phyloP scores from a whole-genome alignment of 768 basidiomycete genomes.

The Pulveroboletus sp. region DNA sequence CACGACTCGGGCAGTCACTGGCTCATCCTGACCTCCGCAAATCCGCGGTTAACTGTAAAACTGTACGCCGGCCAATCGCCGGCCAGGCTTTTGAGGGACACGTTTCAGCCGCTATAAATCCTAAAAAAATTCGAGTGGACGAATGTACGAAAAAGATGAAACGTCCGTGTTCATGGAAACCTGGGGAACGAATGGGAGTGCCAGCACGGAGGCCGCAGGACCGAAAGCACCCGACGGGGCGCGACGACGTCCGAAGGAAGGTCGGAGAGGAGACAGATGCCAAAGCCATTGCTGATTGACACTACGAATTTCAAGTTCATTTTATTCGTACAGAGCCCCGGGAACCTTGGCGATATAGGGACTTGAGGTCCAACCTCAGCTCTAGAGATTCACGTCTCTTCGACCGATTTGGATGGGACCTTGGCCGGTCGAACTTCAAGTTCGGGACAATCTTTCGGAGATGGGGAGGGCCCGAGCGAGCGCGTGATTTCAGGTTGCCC shows the following conservation, averaged over 20 bases:
- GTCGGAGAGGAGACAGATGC: slow-evolving; percentile 3
- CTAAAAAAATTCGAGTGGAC: slow-evolving; percentile 11
- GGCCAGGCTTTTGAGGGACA: slow-evolving; percentile 12
- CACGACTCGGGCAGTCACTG: background rate
- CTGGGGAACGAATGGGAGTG: slow-evolving; percentile 1
- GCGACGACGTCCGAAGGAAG: background rate
- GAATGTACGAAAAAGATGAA: slow-evolving; percentile 13
- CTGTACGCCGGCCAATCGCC: slow-evolving; percentile 10
- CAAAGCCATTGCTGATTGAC: slow-evolving; percentile 2
- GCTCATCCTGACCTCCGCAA: slow-evolving; percentile 9
- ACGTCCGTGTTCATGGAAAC: slow-evolving; percentile 18
- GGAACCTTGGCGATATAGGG: slow-evolving; percentile 7
- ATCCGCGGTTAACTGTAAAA: slow-evolving; percentile 14
- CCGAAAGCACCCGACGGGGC: slow-evolving; percentile 1
- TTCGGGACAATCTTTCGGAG: background rate
- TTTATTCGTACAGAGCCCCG: slow-evolving; percentile 1
- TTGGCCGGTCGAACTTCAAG: background rate
- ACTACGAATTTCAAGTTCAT: background rate
- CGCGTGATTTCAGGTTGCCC: too few species aligned
- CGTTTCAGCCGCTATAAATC: slow-evolving; percentile 26
- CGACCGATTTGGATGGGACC: background rate
- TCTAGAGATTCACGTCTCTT: background rate
- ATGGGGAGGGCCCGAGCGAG: too few species aligned
- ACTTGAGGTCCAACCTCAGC: slow-evolving; percentile 20
- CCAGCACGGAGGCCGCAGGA: slow-evolving; percentile 12